These are phyloP conservation scores for Plectosphaerella plurivora DNA, from an alignment of 2,329 filamentous ascomycete species.

Conservation along the genomic window DNA sequence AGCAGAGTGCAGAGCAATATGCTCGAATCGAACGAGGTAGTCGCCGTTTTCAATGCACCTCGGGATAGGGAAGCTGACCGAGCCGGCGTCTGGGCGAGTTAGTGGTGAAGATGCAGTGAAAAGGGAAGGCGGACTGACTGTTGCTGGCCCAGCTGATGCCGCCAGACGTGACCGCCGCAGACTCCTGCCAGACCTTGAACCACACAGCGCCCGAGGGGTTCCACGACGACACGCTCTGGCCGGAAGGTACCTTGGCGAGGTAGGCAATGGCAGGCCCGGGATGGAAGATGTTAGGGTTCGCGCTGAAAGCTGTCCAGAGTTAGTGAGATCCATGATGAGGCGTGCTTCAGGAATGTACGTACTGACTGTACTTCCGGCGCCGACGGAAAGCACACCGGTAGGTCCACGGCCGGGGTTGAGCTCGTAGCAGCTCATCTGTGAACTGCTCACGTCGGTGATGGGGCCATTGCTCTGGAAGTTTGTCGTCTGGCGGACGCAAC, in stretches of 20 bases:
- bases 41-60: conserved; percentile 40
- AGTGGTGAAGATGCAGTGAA: background rate
- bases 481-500: conserved; percentile 40
- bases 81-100: background rate
- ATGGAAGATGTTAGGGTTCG: conserved; percentile 29
- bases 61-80: conserved; percentile 34
- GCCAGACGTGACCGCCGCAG: conserved; percentile 27
- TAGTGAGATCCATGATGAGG: background rate
- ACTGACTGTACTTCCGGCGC: conserved; percentile 15
- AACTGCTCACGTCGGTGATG: conserved; percentile 40
- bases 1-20: conserved; percentile 42
- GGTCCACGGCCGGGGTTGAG: conserved; percentile 34
- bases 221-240: conserved; percentile 24
- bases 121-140: conserved; percentile 3
- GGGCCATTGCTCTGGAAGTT: conserved; percentile 46
- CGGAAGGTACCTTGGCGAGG: conserved; percentile 29
- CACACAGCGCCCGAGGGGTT: conserved; percentile 26
- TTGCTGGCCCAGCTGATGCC: conserved; percentile 29
- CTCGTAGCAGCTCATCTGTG: conserved; percentile 48
- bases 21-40: conserved; percentile 44
- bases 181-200: conserved; percentile 33
- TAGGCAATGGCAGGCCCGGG: conserved; percentile 31
- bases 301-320: conserved; percentile 23
- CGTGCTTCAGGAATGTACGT: background rate
- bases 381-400: conserved; percentile 31